A percentile compares a stretch with the other conserved stretches of the same genome.
Conservation (phyloP, 2,329 filamentous ascomycete species). For the Thyridium curvatum region DNA sequence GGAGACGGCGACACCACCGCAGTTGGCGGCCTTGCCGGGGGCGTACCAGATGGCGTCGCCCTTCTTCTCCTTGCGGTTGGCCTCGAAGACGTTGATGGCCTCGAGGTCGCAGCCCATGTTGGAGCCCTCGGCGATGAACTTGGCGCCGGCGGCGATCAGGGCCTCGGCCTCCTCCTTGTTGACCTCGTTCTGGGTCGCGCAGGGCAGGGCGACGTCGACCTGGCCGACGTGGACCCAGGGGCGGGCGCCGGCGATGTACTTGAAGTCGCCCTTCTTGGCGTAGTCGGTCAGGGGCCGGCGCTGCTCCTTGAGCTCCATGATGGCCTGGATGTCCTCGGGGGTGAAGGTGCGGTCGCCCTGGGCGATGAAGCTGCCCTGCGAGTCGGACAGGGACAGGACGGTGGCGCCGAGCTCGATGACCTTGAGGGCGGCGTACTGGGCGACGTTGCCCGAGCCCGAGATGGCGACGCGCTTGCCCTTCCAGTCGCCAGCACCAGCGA, state of each 20-base stretch:
- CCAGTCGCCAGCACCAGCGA: conserved; percentile 82
- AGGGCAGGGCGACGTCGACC: conserved; percentile 88
- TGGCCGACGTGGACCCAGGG: conserved; percentile 88
- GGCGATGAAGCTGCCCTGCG: conserved; percentile 76
- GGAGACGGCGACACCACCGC: conserved; percentile 93
- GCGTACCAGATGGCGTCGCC: conserved; percentile 82
- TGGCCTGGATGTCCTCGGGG: conserved; percentile 69
- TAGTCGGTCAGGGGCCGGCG: conserved; percentile 77
- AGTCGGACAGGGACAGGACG: conserved; percentile 91
- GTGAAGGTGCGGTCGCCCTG: conserved; percentile 59
- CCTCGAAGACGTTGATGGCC: conserved; percentile 90
- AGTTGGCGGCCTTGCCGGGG: conserved; percentile 94
- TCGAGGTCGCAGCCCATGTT: conserved; percentile 99
- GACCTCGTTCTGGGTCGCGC: conserved; percentile 96
- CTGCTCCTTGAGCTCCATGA: conserved; percentile 80
- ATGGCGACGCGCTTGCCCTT: conserved; percentile 89
- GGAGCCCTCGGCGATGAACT: conserved; percentile 90
- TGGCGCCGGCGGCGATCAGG: conserved; percentile 68
- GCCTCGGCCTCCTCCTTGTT: conserved; percentile 82
- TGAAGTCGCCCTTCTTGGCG: conserved; percentile 59
- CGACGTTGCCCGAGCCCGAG: conserved; percentile 95
- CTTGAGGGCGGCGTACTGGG: conserved; percentile 95
- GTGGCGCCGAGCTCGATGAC: conserved; percentile 91
- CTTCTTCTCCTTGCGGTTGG: conserved; percentile 63
- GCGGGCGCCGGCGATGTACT: conserved; percentile 79